A percentile compares a stretch with the other conserved stretches of the same genome.
These are phyloP conservation scores for Phytophthora citrophthora DNA, from an alignment of 352 stramenopile genomes.

Conservation along the genomic window DNA sequence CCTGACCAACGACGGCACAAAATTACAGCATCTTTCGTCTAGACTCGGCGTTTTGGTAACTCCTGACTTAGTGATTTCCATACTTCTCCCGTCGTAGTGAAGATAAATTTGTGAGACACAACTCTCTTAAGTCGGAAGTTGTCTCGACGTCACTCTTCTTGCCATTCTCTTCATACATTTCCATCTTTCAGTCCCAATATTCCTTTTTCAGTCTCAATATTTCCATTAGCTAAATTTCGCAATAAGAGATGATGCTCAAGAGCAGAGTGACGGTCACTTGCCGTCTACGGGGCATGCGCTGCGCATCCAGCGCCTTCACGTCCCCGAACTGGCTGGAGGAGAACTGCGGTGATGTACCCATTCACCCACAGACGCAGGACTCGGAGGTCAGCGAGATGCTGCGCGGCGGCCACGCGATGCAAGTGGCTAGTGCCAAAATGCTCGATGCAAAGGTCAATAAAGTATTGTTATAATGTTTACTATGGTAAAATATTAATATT, in stretches of 20 bases:
- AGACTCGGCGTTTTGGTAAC: no score
- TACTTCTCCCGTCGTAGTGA: no score
- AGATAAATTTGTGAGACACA: no score
- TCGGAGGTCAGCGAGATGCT: slow-evolving; percentile 71
- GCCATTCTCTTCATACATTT: no score
- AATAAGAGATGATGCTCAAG: slow-evolving; percentile 8
- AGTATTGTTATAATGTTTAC: neutral
- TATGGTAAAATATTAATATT: slow-evolving; percentile 2
- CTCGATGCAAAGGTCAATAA: slow-evolving; percentile 51
- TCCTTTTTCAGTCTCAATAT: no score
- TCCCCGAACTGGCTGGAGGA: slow-evolving; percentile 68
- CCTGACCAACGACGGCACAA: no score
- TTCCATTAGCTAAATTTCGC: no score
- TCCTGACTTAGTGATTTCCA: no score
- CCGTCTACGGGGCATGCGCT: neutral
- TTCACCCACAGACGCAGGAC: slow-evolving; percentile 43
- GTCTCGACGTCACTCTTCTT: no score
- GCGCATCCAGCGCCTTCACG: slow-evolving; percentile 16
- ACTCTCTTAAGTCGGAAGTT: no score
- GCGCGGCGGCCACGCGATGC: slow-evolving; percentile 67
- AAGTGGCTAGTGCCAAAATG: slow-evolving; percentile 58
- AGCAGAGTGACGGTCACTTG: slow-evolving; percentile 5
- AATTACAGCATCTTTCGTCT: no score
- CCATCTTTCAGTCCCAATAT: no score
- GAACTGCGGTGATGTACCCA: slow-evolving; percentile 69